Evolutionary conservation across 257 asterid species (phyloP).

Genomic region (Eucommia ulmoides): DNA sequence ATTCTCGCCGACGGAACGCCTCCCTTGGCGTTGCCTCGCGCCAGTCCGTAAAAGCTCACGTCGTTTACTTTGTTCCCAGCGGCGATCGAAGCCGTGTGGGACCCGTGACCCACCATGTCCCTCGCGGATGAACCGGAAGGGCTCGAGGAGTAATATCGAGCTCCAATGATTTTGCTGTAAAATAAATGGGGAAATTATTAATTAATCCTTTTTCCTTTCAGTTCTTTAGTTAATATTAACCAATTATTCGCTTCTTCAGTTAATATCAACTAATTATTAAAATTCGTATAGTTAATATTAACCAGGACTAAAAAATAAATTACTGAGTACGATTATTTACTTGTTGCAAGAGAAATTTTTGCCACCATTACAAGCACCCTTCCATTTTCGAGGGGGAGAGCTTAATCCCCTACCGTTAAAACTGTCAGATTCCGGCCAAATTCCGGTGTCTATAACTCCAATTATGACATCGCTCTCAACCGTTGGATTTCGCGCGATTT

Average conservation of each 20-base stretch:
- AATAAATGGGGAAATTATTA: neutral
- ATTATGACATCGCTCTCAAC: constrained; percentile 28
- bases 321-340: constrained; percentile 7
- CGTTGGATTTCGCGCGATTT: constrained; percentile 9
- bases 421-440: constrained; percentile 37
- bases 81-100: constrained; percentile 34
- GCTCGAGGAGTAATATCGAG: neutral
- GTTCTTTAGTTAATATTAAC: too few relatives aligned
- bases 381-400: constrained; percentile 37
- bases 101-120: constrained; percentile 28
- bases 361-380: constrained; percentile 30
- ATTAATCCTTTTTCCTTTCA: neutral
- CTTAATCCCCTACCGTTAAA: constrained; percentile 18
- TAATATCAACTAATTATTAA: too few relatives aligned
- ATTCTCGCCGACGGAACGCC: constrained; percentile 30
- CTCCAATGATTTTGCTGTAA: constrained; percentile 11
- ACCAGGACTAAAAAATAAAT: neutral
- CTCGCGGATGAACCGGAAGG: constrained; percentile 7
- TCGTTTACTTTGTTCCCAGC: constrained; percentile 21
- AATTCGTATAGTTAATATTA: too few relatives aligned
- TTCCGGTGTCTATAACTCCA: constrained; percentile 29
- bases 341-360: constrained; percentile 33
- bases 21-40: constrained; percentile 28
- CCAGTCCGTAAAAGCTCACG: constrained; percentile 31
- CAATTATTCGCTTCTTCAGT: too few relatives aligned